phyloP scores from a whole-genome alignment of 306 rosid species.

The Senna tora region DNA sequence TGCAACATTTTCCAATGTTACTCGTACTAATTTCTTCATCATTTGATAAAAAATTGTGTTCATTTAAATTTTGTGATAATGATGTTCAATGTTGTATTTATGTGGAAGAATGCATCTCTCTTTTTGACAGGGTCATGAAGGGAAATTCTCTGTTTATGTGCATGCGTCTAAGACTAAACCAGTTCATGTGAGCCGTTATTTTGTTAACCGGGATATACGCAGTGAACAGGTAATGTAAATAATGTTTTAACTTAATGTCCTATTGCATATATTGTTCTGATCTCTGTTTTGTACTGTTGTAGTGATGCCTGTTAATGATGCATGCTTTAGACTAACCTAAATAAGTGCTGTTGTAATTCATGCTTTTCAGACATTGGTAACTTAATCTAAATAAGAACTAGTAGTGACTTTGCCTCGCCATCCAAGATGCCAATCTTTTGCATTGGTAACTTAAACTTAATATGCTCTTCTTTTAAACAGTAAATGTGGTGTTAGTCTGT shows the following conservation, averaged over 20 bases:
- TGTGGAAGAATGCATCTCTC: slow-evolving; percentile 28
- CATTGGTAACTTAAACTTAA: background rate
- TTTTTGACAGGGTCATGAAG: slow-evolving; percentile 91
- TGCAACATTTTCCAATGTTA: slow-evolving; percentile 16
- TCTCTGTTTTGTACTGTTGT: background rate
- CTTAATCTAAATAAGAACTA: background rate
- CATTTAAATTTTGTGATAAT: slow-evolving; percentile 10
- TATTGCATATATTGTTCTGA: background rate
- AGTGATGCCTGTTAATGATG: background rate
- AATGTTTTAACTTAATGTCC: slow-evolving; percentile 7
- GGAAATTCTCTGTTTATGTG: slow-evolving; percentile 86
- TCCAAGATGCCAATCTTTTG: slow-evolving; percentile 14
- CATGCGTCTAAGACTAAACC: slow-evolving; percentile 91
- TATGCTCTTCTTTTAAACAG: slow-evolving; percentile 2
- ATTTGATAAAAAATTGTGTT: slow-evolving; percentile 8
- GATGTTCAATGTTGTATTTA: slow-evolving; percentile 22
- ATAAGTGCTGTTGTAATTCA: background rate
- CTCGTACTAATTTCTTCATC: background rate
- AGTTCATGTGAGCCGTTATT: slow-evolving; percentile 81
- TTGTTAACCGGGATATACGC: slow-evolving; percentile 70
- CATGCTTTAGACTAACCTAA: too few relatives aligned
- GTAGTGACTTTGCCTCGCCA: background rate
- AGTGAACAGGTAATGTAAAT: slow-evolving; percentile 64
- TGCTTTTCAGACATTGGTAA: too few relatives aligned
- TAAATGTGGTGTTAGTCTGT: slow-evolving; percentile 4